Evolutionary conservation across 495 filamentous ascomycete species (phyloP).

Genomic region (Xylaria flabelliformis): DNA sequence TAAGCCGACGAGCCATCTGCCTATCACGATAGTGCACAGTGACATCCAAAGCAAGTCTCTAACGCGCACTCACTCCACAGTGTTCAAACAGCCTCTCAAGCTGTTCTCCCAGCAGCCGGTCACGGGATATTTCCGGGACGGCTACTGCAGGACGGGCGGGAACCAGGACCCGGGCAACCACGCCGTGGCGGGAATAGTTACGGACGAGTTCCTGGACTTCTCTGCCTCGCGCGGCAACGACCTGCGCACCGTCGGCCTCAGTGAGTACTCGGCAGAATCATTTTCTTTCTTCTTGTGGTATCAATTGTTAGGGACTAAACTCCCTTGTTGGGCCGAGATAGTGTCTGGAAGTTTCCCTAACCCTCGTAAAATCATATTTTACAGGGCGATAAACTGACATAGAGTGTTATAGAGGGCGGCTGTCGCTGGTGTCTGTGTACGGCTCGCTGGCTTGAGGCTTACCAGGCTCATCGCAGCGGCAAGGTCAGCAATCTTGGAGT

Average conservation of each 20-base stretch:
- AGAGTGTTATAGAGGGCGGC: conserved; percentile 41
- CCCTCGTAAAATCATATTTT: neutral
- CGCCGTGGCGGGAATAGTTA: conserved; percentile 59
- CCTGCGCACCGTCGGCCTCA: conserved; percentile 58
- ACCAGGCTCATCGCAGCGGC: conserved; percentile 46
- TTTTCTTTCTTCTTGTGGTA: neutral
- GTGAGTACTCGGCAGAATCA: neutral
- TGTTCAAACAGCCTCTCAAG: conserved; percentile 62
- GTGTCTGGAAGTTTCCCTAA: neutral
- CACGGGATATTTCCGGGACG: conserved; percentile 66
- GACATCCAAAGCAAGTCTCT: neutral
- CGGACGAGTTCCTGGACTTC: conserved; percentile 66
- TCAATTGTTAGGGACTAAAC: neutral
- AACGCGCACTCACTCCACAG: conserved; percentile 37
- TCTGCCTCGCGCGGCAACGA: conserved; percentile 63
- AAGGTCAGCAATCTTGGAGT: conserved; percentile 39
- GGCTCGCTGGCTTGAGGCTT: conserved; percentile 59
- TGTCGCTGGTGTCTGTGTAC: conserved; percentile 68
- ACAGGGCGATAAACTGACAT: neutral
- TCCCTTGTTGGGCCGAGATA: neutral
- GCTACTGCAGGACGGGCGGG: conserved; percentile 61
- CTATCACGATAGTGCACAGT: neutral
- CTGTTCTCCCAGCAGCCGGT: conserved; percentile 62
- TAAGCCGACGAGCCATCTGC: conserved; percentile 8
- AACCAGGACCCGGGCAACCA: conserved; percentile 54